Percentiles rank a stretch among this genome's conserved stretches.
Conservation (phyloP, 768 basidiomycete genomes). For the Phylloporus sp. region DNA sequence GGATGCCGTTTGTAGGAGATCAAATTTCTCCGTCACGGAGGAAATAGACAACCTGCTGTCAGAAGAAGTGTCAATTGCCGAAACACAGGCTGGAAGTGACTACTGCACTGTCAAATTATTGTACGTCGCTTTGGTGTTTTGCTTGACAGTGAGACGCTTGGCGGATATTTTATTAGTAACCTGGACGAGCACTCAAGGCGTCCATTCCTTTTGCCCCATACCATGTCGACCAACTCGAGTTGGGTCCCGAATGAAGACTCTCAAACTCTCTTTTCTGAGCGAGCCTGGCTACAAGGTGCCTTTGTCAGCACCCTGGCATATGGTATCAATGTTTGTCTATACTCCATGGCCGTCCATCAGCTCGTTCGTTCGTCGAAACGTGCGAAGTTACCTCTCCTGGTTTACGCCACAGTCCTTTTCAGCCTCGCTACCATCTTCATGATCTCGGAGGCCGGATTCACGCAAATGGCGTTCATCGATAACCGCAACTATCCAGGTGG, state of each 20-base stretch:
- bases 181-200: no score
- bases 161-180: no score
- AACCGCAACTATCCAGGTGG: slow-evolving; percentile 32
- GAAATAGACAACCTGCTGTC: no score
- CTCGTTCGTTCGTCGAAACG: slow-evolving; percentile 3
- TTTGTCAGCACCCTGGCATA: slow-evolving; percentile 9
- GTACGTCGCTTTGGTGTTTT: no score
- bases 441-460: slow-evolving; percentile 15
- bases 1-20: no score
- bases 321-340: slow-evolving; percentile 4
- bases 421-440: slow-evolving; percentile 17
- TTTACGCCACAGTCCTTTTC: slow-evolving; percentile 6
- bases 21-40: no score
- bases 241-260: slow-evolving; percentile 14
- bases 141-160: no score
- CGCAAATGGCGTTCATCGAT: slow-evolving; percentile 30
- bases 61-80: no score
- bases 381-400: neutral
- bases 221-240: slow-evolving; percentile 17
- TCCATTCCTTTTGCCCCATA: no score
- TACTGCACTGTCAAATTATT: no score
- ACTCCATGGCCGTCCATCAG: slow-evolving; percentile 7
- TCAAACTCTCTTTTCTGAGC: slow-evolving; percentile 16
- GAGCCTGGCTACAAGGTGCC: slow-evolving; percentile 16
- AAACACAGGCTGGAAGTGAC: no score